A percentile compares a stretch with the other conserved stretches of the same genome.
Evolutionary conservation across 192 early-diverging fungal species (phyloP).

Genomic region (Podila epicladia): DNA sequence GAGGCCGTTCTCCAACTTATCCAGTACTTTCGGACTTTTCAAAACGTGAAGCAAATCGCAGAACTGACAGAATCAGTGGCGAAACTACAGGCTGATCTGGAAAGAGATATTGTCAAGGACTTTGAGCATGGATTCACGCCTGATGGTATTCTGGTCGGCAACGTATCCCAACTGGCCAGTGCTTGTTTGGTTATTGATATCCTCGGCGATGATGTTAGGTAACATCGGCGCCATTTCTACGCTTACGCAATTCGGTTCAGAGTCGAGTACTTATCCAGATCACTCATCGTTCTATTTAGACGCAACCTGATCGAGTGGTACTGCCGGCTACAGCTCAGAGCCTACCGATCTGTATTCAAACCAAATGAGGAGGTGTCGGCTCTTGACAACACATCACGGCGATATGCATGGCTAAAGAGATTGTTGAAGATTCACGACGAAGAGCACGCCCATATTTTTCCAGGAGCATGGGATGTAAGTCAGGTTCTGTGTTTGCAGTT

Average conservation of each 20-base stretch:
- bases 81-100: slow-evolving; percentile 40
- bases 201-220: slow-evolving; percentile 71
- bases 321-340: slow-evolving; percentile 81
- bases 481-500: slow-evolving; percentile 78
- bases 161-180: slow-evolving; percentile 66
- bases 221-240: slow-evolving; percentile 5
- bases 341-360: slow-evolving; percentile 86
- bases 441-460: slow-evolving; percentile 87
- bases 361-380: slow-evolving; percentile 79
- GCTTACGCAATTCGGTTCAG: background rate
- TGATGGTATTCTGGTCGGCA: slow-evolving; percentile 67
- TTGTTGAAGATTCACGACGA: slow-evolving; percentile 91
- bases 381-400: slow-evolving; percentile 83
- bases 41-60: slow-evolving; percentile 80
- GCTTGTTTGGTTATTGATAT: slow-evolving; percentile 84
- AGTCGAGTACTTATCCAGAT: too few relatives aligned
- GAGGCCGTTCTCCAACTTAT: slow-evolving; percentile 83
- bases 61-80: slow-evolving; percentile 70
- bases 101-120: slow-evolving; percentile 67
- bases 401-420: slow-evolving; percentile 95
- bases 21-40: slow-evolving; percentile 78
- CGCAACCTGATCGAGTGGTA: slow-evolving; percentile 79
- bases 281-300: background rate
- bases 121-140: slow-evolving; percentile 76
- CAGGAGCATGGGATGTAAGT: slow-evolving; percentile 78